A percentile compares a stretch with the other conserved stretches of the same genome.
Evolutionary conservation across 2,329 filamentous ascomycete genomes (phyloP).

Genomic region (Aspergillus pseudonomiae): DNA sequence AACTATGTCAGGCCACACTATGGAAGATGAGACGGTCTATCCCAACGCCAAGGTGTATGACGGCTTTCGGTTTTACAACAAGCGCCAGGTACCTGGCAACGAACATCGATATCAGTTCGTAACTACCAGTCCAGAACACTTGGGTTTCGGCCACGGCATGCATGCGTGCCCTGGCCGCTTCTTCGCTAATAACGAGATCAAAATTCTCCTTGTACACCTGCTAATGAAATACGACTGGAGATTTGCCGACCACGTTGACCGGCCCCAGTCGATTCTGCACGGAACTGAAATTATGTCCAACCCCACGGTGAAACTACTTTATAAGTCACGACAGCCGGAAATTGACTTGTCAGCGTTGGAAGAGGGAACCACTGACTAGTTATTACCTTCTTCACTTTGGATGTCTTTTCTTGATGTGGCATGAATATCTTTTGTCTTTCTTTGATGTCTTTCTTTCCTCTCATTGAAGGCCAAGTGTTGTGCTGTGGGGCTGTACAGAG

Average conservation of each 20-base stretch:
- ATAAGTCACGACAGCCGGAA: slow-evolving; percentile 28
- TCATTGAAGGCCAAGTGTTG: background rate
- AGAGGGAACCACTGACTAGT: slow-evolving; percentile 5
- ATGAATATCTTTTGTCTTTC: background rate
- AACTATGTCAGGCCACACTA: slow-evolving; percentile 28
- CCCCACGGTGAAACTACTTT: slow-evolving; percentile 31
- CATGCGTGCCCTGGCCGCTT: slow-evolving; percentile 56
- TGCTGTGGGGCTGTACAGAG: background rate
- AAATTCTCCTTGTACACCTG: slow-evolving; percentile 57
- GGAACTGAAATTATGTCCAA: slow-evolving; percentile 48
- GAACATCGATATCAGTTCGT: slow-evolving; percentile 35
- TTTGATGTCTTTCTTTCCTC: background rate
- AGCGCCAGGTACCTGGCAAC: slow-evolving; percentile 33
- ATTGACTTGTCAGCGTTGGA: slow-evolving; percentile 27
- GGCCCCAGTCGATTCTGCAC: slow-evolving; percentile 49
- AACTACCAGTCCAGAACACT: slow-evolving; percentile 32
- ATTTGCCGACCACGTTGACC: slow-evolving; percentile 36
- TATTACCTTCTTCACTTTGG: background rate
- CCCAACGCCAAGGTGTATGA: slow-evolving; percentile 35
- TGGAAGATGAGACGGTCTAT: slow-evolving; percentile 33
- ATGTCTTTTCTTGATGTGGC: background rate
- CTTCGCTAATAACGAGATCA: slow-evolving; percentile 60
- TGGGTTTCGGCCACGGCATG: slow-evolving; percentile 42
- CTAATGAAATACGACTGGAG: slow-evolving; percentile 58
- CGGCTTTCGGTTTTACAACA: slow-evolving; percentile 37